Evolutionary conservation across 2,329 filamentous ascomycete species (phyloP).

Genomic region (Sordariomycetes sp.): DNA sequence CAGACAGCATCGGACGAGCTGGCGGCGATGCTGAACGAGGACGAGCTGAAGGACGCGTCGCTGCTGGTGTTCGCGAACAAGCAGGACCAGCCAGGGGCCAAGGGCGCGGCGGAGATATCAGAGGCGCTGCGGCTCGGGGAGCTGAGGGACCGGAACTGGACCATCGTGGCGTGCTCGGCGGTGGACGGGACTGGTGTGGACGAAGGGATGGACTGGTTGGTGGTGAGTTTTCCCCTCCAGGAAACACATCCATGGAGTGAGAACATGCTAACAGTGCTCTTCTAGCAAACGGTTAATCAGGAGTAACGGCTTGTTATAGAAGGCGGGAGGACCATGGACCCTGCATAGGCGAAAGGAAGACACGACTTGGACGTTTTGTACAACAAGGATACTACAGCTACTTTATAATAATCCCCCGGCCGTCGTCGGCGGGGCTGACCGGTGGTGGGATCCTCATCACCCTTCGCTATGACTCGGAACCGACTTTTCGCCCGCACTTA

Average conservation of each 20-base stretch:
- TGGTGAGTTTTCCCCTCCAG: slow-evolving; percentile 44
- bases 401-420: not conserved
- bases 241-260: not conserved
- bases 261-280: not conserved
- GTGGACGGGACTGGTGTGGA: slow-evolving; percentile 91
- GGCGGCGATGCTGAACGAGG: slow-evolving; percentile 90
- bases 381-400: not conserved
- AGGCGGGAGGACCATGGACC: not conserved
- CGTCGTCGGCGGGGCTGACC: not conserved
- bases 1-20: slow-evolving; percentile 90
- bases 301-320: slow-evolving; percentile 1
- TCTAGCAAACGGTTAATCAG: slow-evolving; percentile 16
- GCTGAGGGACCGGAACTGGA: slow-evolving; percentile 95
- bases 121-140: slow-evolving; percentile 85
- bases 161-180: slow-evolving; percentile 93
- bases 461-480: not conserved
- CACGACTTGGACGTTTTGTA: not conserved
- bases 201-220: slow-evolving; percentile 98
- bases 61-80: slow-evolving; percentile 97
- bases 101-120: slow-evolving; percentile 92
- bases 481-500: not conserved
- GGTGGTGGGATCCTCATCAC: not conserved
- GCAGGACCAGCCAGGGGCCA: slow-evolving; percentile 94
- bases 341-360: not conserved
- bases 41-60: slow-evolving; percentile 86